Evolutionary conservation across 495 filamentous ascomycete genomes (phyloP), one percentile per base, ranked within the genome.

Genomic region (Penicillium robsamsonii): DNA sequence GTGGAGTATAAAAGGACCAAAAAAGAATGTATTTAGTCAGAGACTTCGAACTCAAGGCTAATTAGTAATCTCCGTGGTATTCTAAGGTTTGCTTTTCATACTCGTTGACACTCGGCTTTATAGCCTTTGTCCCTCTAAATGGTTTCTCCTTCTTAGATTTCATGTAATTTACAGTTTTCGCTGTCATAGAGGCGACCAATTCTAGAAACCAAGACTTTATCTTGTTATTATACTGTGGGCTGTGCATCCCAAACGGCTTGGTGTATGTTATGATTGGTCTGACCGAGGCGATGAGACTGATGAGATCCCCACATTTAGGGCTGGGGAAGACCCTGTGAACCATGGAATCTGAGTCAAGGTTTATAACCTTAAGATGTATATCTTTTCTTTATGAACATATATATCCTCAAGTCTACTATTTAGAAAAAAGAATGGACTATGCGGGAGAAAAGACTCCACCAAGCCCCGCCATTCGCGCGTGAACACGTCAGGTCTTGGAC

Each of bases 381-480:
- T 7, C 25, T 27, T 27, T 7, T 27, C 25, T 27, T 27, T 7
- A 27, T n/a, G 22, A 22, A 22, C 22, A 22, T 22, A 27, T 27
- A 27, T 27, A 27, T 27, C 25, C 25, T 37, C 10, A 12, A 37
- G 35, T 37, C 4, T 4, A 13, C 3, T 37, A 37, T 37, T 37
- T 12, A 27, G n/a, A 40, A 20, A 18, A 24, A 22, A 45, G n/a
- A n/a, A 33, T 4, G 27, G n/a, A 10, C n/a, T 5, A 27, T 35
- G 50, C 27, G 30, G 40, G 25, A 9, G 7, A 54, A 7, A 46
- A 10, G 17, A 50, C 60, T 59, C 63, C 60, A 56, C 58, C 50
- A 47, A 29, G 58, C 66, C 66, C 66, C 66, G 63, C 66, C 66
- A 66, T 64, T 69, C 59, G 58, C 55, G 56, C 58, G 49, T 56